Percentiles rank a stretch among this genome's conserved stretches.
Conservation (phyloP, 169 alveolate genomes). For the Blepharisma undulans region DNA sequence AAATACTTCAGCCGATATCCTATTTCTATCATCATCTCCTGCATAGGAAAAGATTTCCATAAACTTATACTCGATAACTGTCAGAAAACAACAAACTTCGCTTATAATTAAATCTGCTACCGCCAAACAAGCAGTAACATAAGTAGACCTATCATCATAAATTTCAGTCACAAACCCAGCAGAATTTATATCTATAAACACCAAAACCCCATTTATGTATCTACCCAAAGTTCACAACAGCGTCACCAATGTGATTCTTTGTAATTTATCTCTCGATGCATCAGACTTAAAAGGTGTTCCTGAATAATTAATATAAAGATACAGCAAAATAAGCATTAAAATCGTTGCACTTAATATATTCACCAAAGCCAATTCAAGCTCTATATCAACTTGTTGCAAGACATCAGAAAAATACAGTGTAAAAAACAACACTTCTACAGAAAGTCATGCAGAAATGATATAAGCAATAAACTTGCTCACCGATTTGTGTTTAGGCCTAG, state of each 20-base stretch:
- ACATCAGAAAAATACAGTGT: neutral
- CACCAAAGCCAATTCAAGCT: neutral
- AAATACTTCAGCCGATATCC: neutral
- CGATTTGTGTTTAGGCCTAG: conserved; percentile 8
- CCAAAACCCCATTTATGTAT: conserved; percentile 8
- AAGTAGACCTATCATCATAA: neutral
- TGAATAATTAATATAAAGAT: neutral
- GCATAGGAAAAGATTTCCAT: neutral
- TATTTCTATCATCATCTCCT: neutral
- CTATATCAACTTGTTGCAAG: neutral
- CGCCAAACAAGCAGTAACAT: neutral
- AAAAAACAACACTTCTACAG: neutral
- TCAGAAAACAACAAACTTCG: neutral
- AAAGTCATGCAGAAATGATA: neutral
- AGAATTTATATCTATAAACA: neutral
- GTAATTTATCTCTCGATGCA: neutral
- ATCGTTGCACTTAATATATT: conserved; percentile 33
- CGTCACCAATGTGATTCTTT: neutral
- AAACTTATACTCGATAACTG: neutral
- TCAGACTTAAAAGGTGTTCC: conserved; percentile 31
- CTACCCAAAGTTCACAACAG: conserved; percentile 19
- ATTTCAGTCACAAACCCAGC: neutral
- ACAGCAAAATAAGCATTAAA: neutral
- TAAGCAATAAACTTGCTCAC: neutral
- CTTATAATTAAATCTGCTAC: neutral